Percentiles rank a stretch among this genome's conserved stretches.
Conservation (phyloP, 164 flowering plant genomes). For the Macadamia integrifolia region DNA sequence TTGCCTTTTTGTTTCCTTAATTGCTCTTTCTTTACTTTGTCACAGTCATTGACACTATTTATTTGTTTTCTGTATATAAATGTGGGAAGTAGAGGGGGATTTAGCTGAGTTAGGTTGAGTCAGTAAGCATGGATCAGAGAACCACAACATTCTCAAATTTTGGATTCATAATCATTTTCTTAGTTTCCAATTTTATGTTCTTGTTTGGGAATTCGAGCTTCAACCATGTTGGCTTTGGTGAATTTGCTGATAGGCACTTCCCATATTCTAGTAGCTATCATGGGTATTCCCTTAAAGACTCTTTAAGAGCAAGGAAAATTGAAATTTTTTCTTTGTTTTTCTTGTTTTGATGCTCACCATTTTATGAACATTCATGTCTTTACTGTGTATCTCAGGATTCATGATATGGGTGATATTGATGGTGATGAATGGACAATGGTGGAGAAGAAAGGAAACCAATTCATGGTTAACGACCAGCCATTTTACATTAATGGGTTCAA, state of each 20-base stretch:
- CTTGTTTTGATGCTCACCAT: background rate
- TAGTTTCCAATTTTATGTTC: slow-evolving; percentile 12
- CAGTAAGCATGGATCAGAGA: slow-evolving; percentile 18
- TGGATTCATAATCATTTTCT: slow-evolving; percentile 9
- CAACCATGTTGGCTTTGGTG: slow-evolving; percentile 9
- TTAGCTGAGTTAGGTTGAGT: background rate
- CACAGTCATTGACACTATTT: background rate
- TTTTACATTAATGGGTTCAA: slow-evolving; percentile 90
- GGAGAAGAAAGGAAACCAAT: slow-evolving; percentile 71
- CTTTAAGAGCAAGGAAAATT: too few species aligned
- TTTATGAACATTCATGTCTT: background rate
- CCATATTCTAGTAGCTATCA: slow-evolving; percentile 11
- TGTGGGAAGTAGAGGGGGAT: background rate
- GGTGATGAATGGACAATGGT: slow-evolving; percentile 76
- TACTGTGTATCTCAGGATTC: slow-evolving; percentile 16
- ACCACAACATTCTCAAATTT: background rate
- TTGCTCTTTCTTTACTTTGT: background rate
- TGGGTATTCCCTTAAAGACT: slow-evolving; percentile 17
- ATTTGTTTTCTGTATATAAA: slow-evolving; percentile 11
- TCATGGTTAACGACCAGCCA: slow-evolving; percentile 51
- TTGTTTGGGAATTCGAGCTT: slow-evolving; percentile 10
- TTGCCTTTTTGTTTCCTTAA: slow-evolving; percentile 14
- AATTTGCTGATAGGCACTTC: slow-evolving; percentile 14
- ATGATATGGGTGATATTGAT: slow-evolving; percentile 26
- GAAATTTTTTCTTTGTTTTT: background rate